Evolutionary conservation across 495 filamentous ascomycete genomes (phyloP).

Genomic region (Daldinia bambusicola): DNA sequence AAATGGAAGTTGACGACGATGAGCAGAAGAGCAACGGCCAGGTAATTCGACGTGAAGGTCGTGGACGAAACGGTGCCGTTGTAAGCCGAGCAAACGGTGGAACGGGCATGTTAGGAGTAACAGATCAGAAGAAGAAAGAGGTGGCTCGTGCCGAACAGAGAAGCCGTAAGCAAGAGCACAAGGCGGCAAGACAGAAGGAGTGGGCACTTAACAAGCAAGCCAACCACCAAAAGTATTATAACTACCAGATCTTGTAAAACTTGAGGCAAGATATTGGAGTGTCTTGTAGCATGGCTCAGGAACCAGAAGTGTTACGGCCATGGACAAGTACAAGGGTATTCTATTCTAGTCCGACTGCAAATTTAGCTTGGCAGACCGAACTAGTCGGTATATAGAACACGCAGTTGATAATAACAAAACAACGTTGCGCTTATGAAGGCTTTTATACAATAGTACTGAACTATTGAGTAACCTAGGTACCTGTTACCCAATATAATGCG

Average conservation of each 20-base stretch:
- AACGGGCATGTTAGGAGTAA: constrained; percentile 78
- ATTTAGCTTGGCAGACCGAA: background rate
- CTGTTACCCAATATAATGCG: no score
- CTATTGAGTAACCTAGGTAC: background rate
- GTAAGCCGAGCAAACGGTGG: constrained; percentile 72
- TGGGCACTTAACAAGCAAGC: constrained; percentile 46
- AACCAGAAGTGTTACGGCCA: constrained; percentile 7
- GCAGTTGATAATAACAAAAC: constrained; percentile 13
- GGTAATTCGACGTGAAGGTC: constrained; percentile 56
- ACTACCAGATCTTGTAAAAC: constrained; percentile 46
- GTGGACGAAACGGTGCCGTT: constrained; percentile 64
- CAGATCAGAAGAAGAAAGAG: constrained; percentile 73
- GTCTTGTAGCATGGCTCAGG: background rate
- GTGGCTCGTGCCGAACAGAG: constrained; percentile 71
- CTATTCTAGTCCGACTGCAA: constrained; percentile 6
- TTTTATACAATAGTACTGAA: background rate
- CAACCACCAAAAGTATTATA: constrained; percentile 49
- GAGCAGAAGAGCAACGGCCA: constrained; percentile 43
- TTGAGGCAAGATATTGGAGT: constrained; percentile 11
- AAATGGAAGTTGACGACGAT: constrained; percentile 44
- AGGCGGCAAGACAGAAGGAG: constrained; percentile 49
- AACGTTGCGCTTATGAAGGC: constrained; percentile 7
- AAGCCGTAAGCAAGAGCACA: constrained; percentile 69
- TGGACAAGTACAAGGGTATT: constrained; percentile 6
- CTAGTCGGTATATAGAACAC: constrained; percentile 26